A percentile compares a stretch with the other conserved stretches of the same genome.
Evolutionary conservation across 2,329 filamentous ascomycete species (phyloP).

Genomic region (Clonostachys rhizophaga): DNA sequence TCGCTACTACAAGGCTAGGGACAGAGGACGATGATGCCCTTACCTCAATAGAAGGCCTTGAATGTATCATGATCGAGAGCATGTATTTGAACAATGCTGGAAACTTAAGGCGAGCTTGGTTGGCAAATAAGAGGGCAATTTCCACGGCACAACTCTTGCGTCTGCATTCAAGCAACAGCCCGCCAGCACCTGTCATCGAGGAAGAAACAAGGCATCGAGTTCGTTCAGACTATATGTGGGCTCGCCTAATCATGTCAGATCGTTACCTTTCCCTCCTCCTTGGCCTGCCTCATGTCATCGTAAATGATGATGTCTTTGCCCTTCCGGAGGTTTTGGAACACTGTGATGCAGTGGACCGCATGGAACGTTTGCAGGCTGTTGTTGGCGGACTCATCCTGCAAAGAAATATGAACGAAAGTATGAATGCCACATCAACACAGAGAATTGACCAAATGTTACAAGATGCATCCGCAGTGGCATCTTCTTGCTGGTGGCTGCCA

Average conservation of each 20-base stretch:
- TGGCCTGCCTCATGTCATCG: conserved; percentile 29
- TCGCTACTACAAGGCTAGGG: conserved; percentile 21
- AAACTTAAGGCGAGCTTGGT: conserved; percentile 49
- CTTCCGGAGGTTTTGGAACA: not conserved
- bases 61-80: conserved; percentile 42
- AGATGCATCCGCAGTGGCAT: not conserved
- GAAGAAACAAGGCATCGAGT: not conserved
- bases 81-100: conserved; percentile 47
- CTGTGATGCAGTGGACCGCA: not conserved
- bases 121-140: conserved; percentile 42
- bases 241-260: conserved; percentile 41
- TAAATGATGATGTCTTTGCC: not conserved
- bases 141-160: conserved; percentile 47
- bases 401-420: not conserved
- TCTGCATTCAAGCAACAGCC: conserved; percentile 13
- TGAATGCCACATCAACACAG: not conserved
- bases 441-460: not conserved
- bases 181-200: not conserved
- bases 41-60: conserved; percentile 45
- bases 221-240: conserved; percentile 36
- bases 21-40: conserved; percentile 46
- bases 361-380: not conserved
- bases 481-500: not conserved
- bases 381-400: not conserved
- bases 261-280: conserved; percentile 46